Base-by-base conservation (phyloP, 2,329 filamentous ascomycete species). In the Aspergillus pseudotamarii region DNA sequence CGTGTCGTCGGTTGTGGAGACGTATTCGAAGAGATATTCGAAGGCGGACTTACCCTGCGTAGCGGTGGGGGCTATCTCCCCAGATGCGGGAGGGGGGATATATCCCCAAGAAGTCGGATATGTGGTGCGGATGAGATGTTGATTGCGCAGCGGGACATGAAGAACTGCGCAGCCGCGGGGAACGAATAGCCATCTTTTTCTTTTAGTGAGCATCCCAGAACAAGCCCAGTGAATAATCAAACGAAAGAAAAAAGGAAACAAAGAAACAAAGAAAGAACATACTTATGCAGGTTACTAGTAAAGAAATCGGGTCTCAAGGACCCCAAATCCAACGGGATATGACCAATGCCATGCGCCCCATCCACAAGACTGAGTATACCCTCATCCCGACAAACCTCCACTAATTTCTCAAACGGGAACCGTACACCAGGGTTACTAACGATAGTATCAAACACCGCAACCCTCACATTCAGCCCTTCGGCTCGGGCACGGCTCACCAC, bases 101-200 rank as follows among this genome's bases (percentile, higher is more conserved):
- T 92, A 97, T 0, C 92, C 91, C 75, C 94, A 91, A 45, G 89
- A 93, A 0, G 93, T 97, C 0, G 93, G 91, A 34, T 96, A 76
- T 0, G 92, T 89, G 2, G 89, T 89, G 16, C 88, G 85, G 48
- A 97, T 87, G 50, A 96, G 77, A 56, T 82, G 80, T 75, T 97
- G 94, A 76, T 96, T 93, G 26, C 90, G 85, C 21, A 82, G 64
- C 0, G 93, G 91, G 1, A 95, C 91, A 77, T 96, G 91, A 67
- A 97, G 86, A 4, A 95, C 81, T 3, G 93, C 93, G 73, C 91
- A 93, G 19, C 89, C 90, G 36, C 94, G 88, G 0, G 94, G 94
- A 0, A 88, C 86, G 72, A 88, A 89, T 9, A 97, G 87, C 94
- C 94, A 98, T 81, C 84, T 85, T 16, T 23, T 34, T 16, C 11